Base-by-base conservation (phyloP, 2,329 filamentous ascomycete genomes). In the Conoideocrella luteorostrata region DNA sequence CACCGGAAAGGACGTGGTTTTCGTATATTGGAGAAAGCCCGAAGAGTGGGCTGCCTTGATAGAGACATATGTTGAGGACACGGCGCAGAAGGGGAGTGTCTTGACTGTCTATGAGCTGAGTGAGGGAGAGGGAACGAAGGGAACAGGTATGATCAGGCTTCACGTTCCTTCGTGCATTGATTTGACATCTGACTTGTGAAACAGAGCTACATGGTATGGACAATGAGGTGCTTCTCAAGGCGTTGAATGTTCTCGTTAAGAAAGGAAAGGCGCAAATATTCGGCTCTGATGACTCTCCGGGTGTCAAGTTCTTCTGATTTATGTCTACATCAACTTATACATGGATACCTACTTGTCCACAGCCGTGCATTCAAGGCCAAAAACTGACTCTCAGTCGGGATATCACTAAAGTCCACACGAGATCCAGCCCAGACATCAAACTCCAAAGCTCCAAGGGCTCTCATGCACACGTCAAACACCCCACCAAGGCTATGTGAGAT, bases 211-310 rank as follows among this genome's bases (percentile, higher is more conserved):
- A 88, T 63, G 87, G 86, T n/a, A 86, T 98, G 71, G 90, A 97
- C 60, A 72, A 75, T 36, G 87, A 89, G 20, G 64, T 95, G 49
- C 73, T 98, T 57, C 77, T 85, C 52, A 89, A 84, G 63, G 84
- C 87, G 29, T 72, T 98, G 39, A 77, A 79, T 47, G 73, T 93
- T 39, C 74, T 96, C 39, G 90, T 95, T 28, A 95, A 94, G 73
- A 78, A 84, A 50, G 89, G 89, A 53, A 95, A 86, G 67, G 91
- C 90, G 12, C 91, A 97, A 65, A 81, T 97, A 21, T 97, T 98
- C 68, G 91, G 91, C 26, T 78, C 80, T 43, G 89, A 91, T 56
- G 88, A 91, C 60, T 86, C 87, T 48, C 80, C 86, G 57, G 93
- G 93, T 56, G 88, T 97, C 52, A 98, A 98, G 70, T 97, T 98